Evolutionary conservation across 345 rosid genomes (phyloP).

Genomic region (Litchi chinensis): DNA sequence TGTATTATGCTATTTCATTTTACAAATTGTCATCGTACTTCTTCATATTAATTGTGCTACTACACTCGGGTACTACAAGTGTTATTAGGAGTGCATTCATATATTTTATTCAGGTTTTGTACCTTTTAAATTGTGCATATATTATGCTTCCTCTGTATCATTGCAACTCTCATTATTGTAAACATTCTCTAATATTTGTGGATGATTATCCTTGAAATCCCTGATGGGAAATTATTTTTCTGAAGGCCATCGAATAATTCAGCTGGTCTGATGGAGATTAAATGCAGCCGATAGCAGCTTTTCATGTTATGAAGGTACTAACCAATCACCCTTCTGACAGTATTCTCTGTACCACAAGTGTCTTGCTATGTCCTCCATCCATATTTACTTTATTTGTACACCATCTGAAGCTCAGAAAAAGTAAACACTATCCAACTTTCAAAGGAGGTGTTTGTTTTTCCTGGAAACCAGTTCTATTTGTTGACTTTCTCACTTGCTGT

Average conservation of each 20-base stretch:
- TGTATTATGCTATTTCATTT: too few species aligned
- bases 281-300: not conserved
- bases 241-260: not conserved
- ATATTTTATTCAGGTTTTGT: constrained; percentile 2
- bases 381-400: not conserved
- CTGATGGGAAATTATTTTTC: not conserved
- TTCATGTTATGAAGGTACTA: not conserved
- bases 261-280: not conserved
- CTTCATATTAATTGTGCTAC: not conserved
- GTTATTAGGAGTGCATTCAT: not conserved
- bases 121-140: not conserved
- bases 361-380: not conserved
- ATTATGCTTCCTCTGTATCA: not conserved
- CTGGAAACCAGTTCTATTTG: not conserved
- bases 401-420: not conserved
- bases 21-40: not conserved
- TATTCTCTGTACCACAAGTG: not conserved
- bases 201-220: not conserved
- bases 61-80: constrained; percentile 5
- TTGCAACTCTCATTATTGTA: not conserved
- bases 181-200: not conserved
- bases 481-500: constrained; percentile 8
- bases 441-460: not conserved
- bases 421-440: constrained; percentile 9
- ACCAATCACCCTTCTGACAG: not conserved